These are phyloP conservation scores for Thalassiosira profunda DNA, from an alignment of 108 stramenopile genomes.

Conservation along the genomic window DNA sequence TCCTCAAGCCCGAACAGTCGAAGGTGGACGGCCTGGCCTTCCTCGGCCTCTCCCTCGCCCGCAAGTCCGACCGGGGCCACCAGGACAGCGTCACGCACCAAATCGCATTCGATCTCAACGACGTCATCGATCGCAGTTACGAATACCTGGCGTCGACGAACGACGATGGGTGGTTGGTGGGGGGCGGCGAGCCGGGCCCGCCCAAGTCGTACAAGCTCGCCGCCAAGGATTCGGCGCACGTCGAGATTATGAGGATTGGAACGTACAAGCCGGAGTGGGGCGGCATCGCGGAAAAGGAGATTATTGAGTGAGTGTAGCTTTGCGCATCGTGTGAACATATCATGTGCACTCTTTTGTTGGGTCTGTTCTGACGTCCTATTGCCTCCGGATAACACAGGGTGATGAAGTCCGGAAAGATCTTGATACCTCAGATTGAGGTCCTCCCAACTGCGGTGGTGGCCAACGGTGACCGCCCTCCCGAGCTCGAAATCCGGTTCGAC, in stretches of 20 bases:
- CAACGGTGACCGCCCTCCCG: conserved; percentile 81
- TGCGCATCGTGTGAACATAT: background rate
- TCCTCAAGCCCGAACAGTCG: conserved; percentile 75
- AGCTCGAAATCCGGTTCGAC: conserved; percentile 90
- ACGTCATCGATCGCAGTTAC: conserved; percentile 71
- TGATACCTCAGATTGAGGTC: conserved; percentile 89
- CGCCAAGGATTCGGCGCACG: conserved; percentile 85
- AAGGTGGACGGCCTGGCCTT: conserved; percentile 91
- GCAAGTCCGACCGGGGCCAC: conserved; percentile 65
- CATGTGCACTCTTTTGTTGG: background rate
- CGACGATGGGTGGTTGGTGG: conserved; percentile 93
- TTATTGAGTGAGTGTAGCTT: conserved; percentile 59
- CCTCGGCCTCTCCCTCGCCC: conserved; percentile 79
- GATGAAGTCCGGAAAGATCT: conserved; percentile 69
- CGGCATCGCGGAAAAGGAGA: conserved; percentile 66
- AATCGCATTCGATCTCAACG: conserved; percentile 82
- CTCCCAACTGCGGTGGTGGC: conserved; percentile 86
- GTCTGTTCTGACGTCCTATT: background rate
- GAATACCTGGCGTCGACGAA: conserved; percentile 78
- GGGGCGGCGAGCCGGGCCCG: conserved; percentile 89
- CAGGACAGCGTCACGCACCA: conserved; percentile 83
- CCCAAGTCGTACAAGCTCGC: conserved; percentile 82
- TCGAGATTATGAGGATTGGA: conserved; percentile 90
- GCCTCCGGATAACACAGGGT: too few species aligned
- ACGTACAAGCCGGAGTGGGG: conserved; percentile 87